Conservation (phyloP, 768 basidiomycete genomes). For the Mycena albidolilacea region DNA sequence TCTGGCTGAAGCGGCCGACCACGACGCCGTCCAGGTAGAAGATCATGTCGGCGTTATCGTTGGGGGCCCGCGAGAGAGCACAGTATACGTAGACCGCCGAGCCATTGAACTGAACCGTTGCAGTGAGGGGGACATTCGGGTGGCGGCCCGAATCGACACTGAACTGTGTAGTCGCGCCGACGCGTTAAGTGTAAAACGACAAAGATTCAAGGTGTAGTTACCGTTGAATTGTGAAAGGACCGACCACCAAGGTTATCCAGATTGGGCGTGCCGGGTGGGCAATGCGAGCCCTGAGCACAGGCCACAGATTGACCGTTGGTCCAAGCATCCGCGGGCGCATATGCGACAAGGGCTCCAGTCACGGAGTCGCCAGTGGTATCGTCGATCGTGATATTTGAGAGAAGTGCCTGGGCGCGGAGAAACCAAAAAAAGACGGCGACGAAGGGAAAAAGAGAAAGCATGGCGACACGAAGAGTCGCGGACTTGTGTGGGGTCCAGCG, state of each 20-base stretch:
- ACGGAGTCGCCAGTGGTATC: conserved; percentile 51
- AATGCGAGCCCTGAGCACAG: not conserved
- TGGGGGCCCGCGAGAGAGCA: conserved; percentile 49
- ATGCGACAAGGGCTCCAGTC: conserved; percentile 50
- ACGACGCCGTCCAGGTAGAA: conserved; percentile 52
- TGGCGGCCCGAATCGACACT: conserved; percentile 35
- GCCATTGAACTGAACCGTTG: conserved; percentile 53
- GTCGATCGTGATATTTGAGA: conserved; percentile 60
- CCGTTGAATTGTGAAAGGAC: conserved; percentile 56
- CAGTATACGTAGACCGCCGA: conserved; percentile 63
- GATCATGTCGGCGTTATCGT: conserved; percentile 50
- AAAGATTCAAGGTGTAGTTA: conserved; percentile 23
- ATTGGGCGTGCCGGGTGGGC: not conserved
- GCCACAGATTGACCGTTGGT: conserved; percentile 29
- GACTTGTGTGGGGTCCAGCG: conserved; percentile 38
- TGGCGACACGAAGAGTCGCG: conserved; percentile 34
- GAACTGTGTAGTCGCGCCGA: conserved; percentile 29
- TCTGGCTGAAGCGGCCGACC: conserved; percentile 44
- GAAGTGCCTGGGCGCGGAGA: conserved; percentile 30
- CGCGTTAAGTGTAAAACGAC: conserved; percentile 17
- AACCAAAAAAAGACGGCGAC: conserved; percentile 30
- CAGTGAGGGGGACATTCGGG: conserved; percentile 43
- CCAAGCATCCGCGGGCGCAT: conserved; percentile 54
- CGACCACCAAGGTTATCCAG: conserved; percentile 34
- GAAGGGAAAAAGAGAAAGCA: conserved; percentile 24